Evolutionary conservation across 1,284 basidiomycete genomes (phyloP).

Genomic region (Ceratobasidium papillatum): DNA sequence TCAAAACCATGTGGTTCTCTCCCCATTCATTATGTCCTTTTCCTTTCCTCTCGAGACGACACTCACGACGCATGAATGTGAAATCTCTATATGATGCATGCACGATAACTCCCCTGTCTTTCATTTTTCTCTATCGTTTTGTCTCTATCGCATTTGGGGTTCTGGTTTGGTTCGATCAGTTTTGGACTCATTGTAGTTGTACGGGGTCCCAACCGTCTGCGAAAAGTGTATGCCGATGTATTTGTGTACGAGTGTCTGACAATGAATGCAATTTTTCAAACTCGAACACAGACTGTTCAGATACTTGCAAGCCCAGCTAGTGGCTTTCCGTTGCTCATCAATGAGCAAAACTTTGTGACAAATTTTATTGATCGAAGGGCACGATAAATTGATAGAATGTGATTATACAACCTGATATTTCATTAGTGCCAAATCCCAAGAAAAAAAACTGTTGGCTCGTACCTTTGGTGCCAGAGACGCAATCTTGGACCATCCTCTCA

Average conservation of each 20-base stretch:
- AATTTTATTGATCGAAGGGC: neutral
- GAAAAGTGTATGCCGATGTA: slow-evolving; percentile 33
- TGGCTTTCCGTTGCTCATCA: too few relatives aligned
- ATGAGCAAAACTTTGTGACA: too few relatives aligned
- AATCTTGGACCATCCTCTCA: slow-evolving; percentile 96
- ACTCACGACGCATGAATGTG: slow-evolving; percentile 22
- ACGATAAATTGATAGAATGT: neutral
- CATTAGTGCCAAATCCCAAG: neutral
- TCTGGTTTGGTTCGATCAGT: slow-evolving; percentile 20
- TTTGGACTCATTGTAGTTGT: slow-evolving; percentile 39
- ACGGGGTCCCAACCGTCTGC: slow-evolving; percentile 25
- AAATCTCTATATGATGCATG: slow-evolving; percentile 19
- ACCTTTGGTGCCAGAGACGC: slow-evolving; percentile 93
- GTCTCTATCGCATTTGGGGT: slow-evolving; percentile 5
- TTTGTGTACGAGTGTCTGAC: slow-evolving; percentile 23
- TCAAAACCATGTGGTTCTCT: slow-evolving; percentile 15
- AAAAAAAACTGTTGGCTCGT: slow-evolving; percentile 45
- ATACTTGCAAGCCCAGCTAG: too few relatives aligned
- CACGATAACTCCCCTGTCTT: slow-evolving; percentile 2
- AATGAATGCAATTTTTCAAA: slow-evolving; percentile 25
- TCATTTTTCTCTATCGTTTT: slow-evolving; percentile 11
- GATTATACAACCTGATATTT: slow-evolving; percentile 19
- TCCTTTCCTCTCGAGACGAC: slow-evolving; percentile 8
- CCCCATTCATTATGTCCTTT: slow-evolving; percentile 4
- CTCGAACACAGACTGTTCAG: neutral